These are phyloP conservation scores for Warburgia ugandensis DNA, from an alignment of 164 flowering plant genomes.

Conservation along the genomic window DNA sequence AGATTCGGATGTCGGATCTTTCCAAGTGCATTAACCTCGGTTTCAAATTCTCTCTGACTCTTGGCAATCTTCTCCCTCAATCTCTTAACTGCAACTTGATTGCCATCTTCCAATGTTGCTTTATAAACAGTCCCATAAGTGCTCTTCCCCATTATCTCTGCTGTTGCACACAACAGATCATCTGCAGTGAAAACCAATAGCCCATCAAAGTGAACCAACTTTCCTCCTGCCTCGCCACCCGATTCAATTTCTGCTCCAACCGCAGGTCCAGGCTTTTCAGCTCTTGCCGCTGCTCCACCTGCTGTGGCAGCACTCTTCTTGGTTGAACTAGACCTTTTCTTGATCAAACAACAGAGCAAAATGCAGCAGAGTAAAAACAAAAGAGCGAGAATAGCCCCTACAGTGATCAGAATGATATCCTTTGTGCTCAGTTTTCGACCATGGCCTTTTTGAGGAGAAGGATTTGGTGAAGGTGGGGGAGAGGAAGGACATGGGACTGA, in stretches of 20 bases:
- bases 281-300: constrained; percentile 18
- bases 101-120: constrained; percentile 87
- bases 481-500: constrained; percentile 49
- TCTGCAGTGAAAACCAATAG: constrained; percentile 85
- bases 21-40: constrained; percentile 65
- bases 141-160: constrained; percentile 97
- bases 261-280: constrained; percentile 29
- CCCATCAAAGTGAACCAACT: constrained; percentile 90
- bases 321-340: constrained; percentile 37
- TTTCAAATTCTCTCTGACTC: constrained; percentile 72
- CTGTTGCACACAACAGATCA: constrained; percentile 89
- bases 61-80: constrained; percentile 84
- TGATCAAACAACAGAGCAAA: constrained; percentile 56
- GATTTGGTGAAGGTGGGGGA: constrained; percentile 27
- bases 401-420: constrained; percentile 70
- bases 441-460: constrained; percentile 22
- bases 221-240: constrained; percentile 77
- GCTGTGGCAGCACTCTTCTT: constrained; percentile 22
- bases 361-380: constrained; percentile 55
- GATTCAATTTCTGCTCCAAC: constrained; percentile 38
- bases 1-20: constrained; percentile 79
- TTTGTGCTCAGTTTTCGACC: constrained; percentile 44
- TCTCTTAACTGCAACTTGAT: constrained; percentile 88
- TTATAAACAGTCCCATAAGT: constrained; percentile 86
- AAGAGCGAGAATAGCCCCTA: constrained; percentile 49